A percentile compares a stretch with the other conserved stretches of the same genome.
phyloP scores from a whole-genome alignment of 2,329 filamentous ascomycete genomes.

The Penicillium sp. region DNA sequence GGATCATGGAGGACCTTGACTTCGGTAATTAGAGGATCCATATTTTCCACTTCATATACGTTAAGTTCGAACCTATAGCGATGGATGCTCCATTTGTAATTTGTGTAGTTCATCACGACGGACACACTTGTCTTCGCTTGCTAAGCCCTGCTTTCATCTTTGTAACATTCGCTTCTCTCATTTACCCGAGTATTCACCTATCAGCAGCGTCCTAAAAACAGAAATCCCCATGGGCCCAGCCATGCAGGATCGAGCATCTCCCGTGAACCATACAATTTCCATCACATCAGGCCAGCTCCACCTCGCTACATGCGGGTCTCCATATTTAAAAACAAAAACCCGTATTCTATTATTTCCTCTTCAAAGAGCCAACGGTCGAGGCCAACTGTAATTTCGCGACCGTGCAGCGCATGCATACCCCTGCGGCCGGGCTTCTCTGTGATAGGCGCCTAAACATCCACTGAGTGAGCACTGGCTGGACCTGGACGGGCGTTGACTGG shows the following conservation, averaged over 20 bases:
- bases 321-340: neutral
- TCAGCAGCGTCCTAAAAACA: neutral
- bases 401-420: conserved; percentile 26
- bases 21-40: too few relatives aligned
- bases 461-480: neutral
- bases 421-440: conserved; percentile 19
- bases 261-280: neutral
- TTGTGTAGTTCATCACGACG: too few relatives aligned
- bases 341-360: neutral
- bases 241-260: neutral
- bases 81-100: too few relatives aligned
- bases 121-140: neutral
- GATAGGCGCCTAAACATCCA: conserved; percentile 15
- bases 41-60: too few relatives aligned
- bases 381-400: neutral
- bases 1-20: neutral
- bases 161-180: neutral
- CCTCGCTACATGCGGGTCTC: neutral
- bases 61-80: too few relatives aligned
- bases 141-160: neutral
- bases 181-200: neutral
- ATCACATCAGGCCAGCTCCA: neutral
- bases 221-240: neutral
- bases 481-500: neutral
- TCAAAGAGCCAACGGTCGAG: neutral